Evolutionary conservation across 192 early-diverging fungal species (phyloP), one percentile per base, ranked within the genome.

Genomic region (Dissophora ornata): DNA sequence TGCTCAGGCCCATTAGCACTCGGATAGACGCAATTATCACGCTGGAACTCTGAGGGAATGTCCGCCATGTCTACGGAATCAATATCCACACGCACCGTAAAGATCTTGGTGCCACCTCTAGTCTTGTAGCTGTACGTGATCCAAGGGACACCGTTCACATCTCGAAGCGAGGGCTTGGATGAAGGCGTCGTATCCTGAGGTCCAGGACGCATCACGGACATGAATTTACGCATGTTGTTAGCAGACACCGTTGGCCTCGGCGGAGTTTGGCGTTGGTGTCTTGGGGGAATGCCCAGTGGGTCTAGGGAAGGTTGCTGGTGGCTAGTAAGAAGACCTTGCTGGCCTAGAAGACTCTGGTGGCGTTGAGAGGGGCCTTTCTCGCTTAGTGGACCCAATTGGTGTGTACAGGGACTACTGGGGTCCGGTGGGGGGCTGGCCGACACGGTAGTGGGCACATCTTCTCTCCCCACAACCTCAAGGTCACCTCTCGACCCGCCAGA

Each of bases 11-110:
- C 86, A 75, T 91, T 86, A 7, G 95, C 95, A 16, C 90, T 84
- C 15, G 92, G 92, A 65, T 97, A 97, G 33, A 97, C 86, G 66
- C 93, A 96, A 68, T 96, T 97, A 30, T 81, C 85, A 9, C 45
- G 47, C 68, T 89, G 90, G 67, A 95, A 92, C 47, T 90, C 71
- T 22, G 68, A 34, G 55, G 83, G 46, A 59, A 94, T 74, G 15
- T n/a, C 15, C 4, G 10, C 18, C 12, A 45, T 13, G 1, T 28
- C 25, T 8, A 33, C 42, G 29, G 57, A 10, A 48, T 60, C 57
- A n/a, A 60, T 22, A 47, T 60, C 57, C 3, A 26, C 57, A 2
- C 57, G 44, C 4, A 60, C 40, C 3, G 42, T 60, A 24, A 30
- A 30, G 2, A 21, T 3, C 2, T 16, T 47, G 7, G 10, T 30